Percentiles rank a stretch among this genome's conserved stretches.
Evolutionary conservation across 2,329 filamentous ascomycete genomes (phyloP).

Genomic region (Talaromyces sp.): DNA sequence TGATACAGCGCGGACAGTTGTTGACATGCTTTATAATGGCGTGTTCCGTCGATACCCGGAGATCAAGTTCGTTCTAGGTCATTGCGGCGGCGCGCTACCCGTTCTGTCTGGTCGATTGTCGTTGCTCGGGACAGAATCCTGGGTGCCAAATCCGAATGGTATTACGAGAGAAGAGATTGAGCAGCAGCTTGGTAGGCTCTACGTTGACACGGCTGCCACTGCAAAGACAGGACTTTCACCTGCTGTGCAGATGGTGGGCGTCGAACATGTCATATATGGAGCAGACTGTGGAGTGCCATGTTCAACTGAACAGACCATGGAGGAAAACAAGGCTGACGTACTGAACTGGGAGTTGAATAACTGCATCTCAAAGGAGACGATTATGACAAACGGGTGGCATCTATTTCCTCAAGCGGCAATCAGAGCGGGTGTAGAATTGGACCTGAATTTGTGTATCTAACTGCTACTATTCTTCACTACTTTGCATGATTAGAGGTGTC

Average conservation of each 20-base stretch:
- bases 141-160: constrained; percentile 4
- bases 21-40: constrained; percentile 6
- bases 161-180: constrained; percentile 5
- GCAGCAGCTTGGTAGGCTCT: constrained; percentile 3
- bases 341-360: neutral
- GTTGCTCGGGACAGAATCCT: constrained; percentile 2
- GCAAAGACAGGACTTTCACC: constrained; percentile 6
- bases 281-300: constrained; percentile 13
- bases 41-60: constrained; percentile 5
- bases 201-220: constrained; percentile 11
- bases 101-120: constrained; percentile 3
- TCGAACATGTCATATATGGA: constrained; percentile 8
- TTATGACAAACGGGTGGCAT: constrained; percentile 3
- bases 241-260: constrained; percentile 10
- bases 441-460: neutral
- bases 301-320: constrained; percentile 9
- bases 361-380: neutral
- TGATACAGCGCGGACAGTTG: constrained; percentile 1
- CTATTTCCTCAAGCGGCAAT: constrained; percentile 6
- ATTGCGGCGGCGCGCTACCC: constrained; percentile 6
- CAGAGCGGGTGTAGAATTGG: constrained; percentile 1
- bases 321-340: constrained; percentile 6
- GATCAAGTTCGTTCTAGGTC: constrained; percentile 5
- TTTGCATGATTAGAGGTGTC: no score
- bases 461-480: neutral